A percentile compares a stretch with the other conserved stretches of the same genome.
Evolutionary conservation across 345 rosid genomes (phyloP).

Genomic region (Boechera stricta): DNA sequence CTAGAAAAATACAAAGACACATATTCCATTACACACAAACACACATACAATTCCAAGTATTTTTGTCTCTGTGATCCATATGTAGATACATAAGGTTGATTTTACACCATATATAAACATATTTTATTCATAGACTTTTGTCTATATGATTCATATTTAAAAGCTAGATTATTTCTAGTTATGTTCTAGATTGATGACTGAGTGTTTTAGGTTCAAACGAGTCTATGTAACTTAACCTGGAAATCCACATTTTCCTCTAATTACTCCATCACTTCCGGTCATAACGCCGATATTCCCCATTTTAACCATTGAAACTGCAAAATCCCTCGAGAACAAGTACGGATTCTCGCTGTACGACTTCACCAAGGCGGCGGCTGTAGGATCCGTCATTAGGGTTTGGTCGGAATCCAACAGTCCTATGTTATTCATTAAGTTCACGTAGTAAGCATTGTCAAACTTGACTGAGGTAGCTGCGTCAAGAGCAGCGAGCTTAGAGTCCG

Average conservation of each 20-base stretch:
- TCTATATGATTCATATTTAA: conserved; percentile 24
- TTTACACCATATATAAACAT: conserved; percentile 33
- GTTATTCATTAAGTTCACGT: conserved; percentile 58
- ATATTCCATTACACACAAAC: conserved; percentile 30
- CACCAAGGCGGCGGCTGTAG: conserved; percentile 59
- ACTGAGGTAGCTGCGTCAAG: conserved; percentile 57
- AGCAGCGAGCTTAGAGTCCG: conserved; percentile 66
- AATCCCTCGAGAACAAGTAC: conserved; percentile 59
- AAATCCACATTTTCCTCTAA: conserved; percentile 71
- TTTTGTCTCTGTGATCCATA: conserved; percentile 32
- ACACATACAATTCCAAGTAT: conserved; percentile 22
- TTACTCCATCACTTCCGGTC: conserved; percentile 65
- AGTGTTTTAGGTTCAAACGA: conserved; percentile 7
- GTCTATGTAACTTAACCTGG: conserved; percentile 48
- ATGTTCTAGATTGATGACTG: conserved; percentile 8
- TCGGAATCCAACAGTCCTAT: conserved; percentile 75
- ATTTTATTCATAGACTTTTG: conserved; percentile 37
- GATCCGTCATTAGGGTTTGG: conserved; percentile 60
- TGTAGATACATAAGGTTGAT: conserved; percentile 13
- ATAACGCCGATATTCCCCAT: conserved; percentile 64
- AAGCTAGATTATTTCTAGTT: conserved; percentile 24
- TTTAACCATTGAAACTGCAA: conserved; percentile 76
- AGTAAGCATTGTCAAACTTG: conserved; percentile 76
- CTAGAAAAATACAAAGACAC: conserved; percentile 19
- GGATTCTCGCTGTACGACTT: conserved; percentile 58